A percentile compares a stretch with the other conserved stretches of the same genome.
Conservation (phyloP, 306 rosid species). For the Prunus salicina region DNA sequence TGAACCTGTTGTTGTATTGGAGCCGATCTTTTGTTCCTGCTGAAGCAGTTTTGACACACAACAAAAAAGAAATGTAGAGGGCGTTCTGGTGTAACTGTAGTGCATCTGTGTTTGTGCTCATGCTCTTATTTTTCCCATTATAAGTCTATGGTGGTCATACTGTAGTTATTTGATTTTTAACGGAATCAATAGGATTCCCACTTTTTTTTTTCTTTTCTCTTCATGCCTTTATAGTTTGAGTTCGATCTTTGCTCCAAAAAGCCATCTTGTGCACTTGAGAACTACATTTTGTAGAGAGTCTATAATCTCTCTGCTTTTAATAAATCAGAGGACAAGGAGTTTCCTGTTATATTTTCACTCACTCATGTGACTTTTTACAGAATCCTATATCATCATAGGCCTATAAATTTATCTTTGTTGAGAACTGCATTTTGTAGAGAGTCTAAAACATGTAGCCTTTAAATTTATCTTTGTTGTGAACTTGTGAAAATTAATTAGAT, state of each 20-base stretch:
- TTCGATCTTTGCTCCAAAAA: slow-evolving; percentile 21
- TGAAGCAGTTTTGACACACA: not conserved
- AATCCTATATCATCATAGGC: slow-evolving; percentile 38
- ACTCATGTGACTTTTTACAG: slow-evolving; percentile 29
- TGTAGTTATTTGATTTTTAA: not conserved
- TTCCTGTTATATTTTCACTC: slow-evolving; percentile 20
- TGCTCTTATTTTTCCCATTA: not conserved
- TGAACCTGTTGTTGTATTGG: slow-evolving; percentile 8
- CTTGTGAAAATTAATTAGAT: too few species aligned
- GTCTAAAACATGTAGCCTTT: too few species aligned
- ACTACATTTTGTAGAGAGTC: not conserved
- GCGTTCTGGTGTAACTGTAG: not conserved
- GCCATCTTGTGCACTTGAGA: slow-evolving; percentile 15
- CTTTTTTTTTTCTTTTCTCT: not conserved
- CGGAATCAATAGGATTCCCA: not conserved
- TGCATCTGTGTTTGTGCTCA: not conserved
- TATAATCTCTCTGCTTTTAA: slow-evolving; percentile 26
- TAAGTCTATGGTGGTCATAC: not conserved
- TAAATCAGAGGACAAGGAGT: slow-evolving; percentile 40
- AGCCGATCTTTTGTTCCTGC: not conserved
- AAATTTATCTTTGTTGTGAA: too few species aligned
- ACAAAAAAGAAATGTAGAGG: not conserved
- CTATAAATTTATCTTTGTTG: too few species aligned
- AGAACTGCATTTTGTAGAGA: too few species aligned
- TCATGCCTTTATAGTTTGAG: not conserved